Evolutionary conservation across 345 rosid genomes (phyloP).

Genomic region (Brassica cretica): DNA sequence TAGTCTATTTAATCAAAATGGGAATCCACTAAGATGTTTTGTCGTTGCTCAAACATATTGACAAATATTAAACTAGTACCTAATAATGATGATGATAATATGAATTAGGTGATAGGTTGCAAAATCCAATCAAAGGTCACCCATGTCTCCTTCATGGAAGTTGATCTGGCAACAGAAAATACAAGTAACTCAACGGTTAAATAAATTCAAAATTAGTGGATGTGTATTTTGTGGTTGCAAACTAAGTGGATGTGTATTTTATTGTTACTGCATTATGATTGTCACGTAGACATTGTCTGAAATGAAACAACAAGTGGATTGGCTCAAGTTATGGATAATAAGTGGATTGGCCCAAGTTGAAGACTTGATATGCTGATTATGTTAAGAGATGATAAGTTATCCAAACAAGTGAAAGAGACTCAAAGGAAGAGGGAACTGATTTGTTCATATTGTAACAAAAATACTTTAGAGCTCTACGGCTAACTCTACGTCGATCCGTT

Average conservation of each 20-base stretch:
- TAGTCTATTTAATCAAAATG: slow-evolving; percentile 19
- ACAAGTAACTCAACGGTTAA: slow-evolving; percentile 9
- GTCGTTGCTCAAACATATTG: slow-evolving; percentile 35
- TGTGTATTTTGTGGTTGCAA: slow-evolving; percentile 32
- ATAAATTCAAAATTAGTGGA: slow-evolving; percentile 28
- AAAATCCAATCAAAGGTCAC: slow-evolving; percentile 39
- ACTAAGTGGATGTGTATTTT: slow-evolving; percentile 27
- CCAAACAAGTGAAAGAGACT: too few species aligned
- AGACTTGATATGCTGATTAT: too few species aligned
- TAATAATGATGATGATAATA: slow-evolving; percentile 22
- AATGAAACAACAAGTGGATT: too few species aligned
- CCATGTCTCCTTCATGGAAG: slow-evolving; percentile 41
- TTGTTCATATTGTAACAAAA: too few species aligned
- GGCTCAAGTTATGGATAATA: too few species aligned
- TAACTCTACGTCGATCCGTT: too few species aligned
- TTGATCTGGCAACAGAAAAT: slow-evolving; percentile 40
- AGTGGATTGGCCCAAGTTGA: too few species aligned
- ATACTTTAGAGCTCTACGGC: too few species aligned
- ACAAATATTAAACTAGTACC: slow-evolving; percentile 18
- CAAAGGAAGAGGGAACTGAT: too few species aligned
- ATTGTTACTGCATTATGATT: not conserved
- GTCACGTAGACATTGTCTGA: slow-evolving; percentile 11
- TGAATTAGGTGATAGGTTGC: slow-evolving; percentile 37
- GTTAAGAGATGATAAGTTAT: too few species aligned
- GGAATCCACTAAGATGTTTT: slow-evolving; percentile 38